These are phyloP conservation scores for Populus davidiana DNA, from an alignment of 345 rosid species.

Conservation along the genomic window DNA sequence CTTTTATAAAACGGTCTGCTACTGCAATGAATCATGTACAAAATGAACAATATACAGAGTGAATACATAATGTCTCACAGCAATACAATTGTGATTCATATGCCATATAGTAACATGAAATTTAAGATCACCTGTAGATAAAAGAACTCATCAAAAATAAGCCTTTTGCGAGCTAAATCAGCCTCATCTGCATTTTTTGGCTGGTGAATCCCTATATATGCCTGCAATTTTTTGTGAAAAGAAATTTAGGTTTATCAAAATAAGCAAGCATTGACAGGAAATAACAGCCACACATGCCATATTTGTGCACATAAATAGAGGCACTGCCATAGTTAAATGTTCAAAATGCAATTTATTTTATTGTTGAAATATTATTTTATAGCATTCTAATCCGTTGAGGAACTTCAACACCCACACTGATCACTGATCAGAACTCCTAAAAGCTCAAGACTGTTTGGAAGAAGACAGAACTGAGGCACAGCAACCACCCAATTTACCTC, in stretches of 20 bases:
- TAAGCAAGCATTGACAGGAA: not conserved
- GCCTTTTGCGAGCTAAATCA: constrained; percentile 90
- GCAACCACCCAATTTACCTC: not conserved
- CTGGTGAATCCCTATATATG: constrained; percentile 76
- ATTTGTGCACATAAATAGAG: not conserved
- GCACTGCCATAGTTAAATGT: not conserved
- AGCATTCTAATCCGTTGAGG: not conserved
- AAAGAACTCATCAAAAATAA: constrained; percentile 90
- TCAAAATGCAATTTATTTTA: not conserved
- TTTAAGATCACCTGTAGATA: constrained; percentile 69
- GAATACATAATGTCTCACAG: too few species aligned
- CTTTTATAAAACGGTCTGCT: too few species aligned
- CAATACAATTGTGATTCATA: not conserved
- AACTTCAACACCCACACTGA: not conserved
- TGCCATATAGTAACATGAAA: not conserved
- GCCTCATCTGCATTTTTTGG: constrained; percentile 80
- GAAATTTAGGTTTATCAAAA: not conserved
- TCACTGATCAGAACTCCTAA: not conserved
- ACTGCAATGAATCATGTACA: too few species aligned
- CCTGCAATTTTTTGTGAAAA: constrained; percentile 49
- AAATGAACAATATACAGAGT: too few species aligned
- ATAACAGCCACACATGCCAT: not conserved
- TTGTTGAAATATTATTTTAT: not conserved
- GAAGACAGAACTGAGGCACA: not conserved
- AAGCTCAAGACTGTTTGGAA: not conserved